Conservation (phyloP, 2,329 filamentous ascomycete species). For the Phyllosticta capitalensis region DNA sequence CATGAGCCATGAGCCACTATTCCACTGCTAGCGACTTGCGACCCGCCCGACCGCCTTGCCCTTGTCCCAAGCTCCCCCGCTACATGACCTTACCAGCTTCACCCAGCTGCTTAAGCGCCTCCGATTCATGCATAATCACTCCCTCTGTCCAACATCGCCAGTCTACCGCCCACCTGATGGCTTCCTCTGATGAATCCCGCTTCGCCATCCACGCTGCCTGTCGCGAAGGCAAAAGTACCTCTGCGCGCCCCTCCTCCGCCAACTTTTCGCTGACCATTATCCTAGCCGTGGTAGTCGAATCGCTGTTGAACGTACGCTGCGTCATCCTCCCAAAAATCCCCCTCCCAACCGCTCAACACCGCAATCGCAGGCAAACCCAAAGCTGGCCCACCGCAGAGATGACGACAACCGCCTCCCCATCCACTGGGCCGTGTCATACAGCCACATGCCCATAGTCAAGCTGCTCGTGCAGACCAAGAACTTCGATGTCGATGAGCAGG, state of each 20-base stretch:
- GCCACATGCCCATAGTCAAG: slow-evolving; percentile 64
- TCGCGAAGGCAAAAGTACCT: slow-evolving; percentile 76
- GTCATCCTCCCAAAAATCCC: slow-evolving; percentile 20
- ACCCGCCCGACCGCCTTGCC: too few relatives aligned
- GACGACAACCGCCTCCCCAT: slow-evolving; percentile 82
- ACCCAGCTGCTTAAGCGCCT: neutral
- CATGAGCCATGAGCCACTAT: too few relatives aligned
- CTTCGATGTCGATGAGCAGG: slow-evolving; percentile 78
- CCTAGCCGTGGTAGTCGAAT: slow-evolving; percentile 61
- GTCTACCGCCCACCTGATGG: neutral
- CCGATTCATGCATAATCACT: neutral
- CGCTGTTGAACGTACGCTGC: slow-evolving; percentile 54
- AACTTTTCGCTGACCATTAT: slow-evolving; percentile 3
- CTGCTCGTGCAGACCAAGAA: slow-evolving; percentile 59
- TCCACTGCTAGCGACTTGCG: too few relatives aligned
- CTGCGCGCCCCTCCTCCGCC: slow-evolving; percentile 18
- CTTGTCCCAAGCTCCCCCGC: too few relatives aligned
- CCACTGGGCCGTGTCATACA: slow-evolving; percentile 89
- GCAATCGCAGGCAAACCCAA: slow-evolving; percentile 61
- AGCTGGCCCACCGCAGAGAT: slow-evolving; percentile 63
- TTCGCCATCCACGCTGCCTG: slow-evolving; percentile 83
- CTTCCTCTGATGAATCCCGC: slow-evolving; percentile 40
- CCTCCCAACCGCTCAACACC: neutral
- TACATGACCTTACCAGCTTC: neutral
- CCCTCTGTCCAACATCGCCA: neutral